Evolutionary conservation across 2,329 filamentous ascomycete genomes (phyloP), one percentile per base, ranked within the genome.

Genomic region (Hypoxylon sp.): DNA sequence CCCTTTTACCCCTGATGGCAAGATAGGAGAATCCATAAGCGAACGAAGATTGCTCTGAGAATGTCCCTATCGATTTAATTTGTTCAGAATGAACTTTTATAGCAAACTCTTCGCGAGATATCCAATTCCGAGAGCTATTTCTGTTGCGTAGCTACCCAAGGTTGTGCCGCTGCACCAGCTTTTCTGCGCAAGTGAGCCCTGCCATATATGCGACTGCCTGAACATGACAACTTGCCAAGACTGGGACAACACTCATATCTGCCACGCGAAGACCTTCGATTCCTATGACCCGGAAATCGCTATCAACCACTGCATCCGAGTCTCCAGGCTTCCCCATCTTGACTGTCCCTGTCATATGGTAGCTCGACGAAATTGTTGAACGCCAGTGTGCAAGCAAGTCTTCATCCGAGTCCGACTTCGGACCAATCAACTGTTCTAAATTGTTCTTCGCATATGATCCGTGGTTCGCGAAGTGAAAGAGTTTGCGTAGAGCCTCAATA

Each of bases 341-440:
- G 9, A 81, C 82, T 0, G 88, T 90, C 0, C 86, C 84, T 0
- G 81, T 85, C 83, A 84, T 88, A 74, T 86, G 87, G 84, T 82
- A 88, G 59, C 79, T 85, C 2, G 82, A 85, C 33, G 75, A 79
- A n/a, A 81, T 77, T 24, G 77, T 83, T 29, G 82, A 75, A 60
- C 75, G 78, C 81, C 81, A 87, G 71, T 81, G 78, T 1, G 66
- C 76, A 6, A 83, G 73, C 10, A 91, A 78, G 63, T 89, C 86
- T 58, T 87, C 86, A 22, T 89, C 87, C 0, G 81, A 83, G 0
- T 83, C 81, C 5, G 82, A 82, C 24, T 80, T 74, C 0, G 87
- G 86, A 0, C 77, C 83, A 0, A 79, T 75, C 14, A 87, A 67
- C 47, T 79, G 77, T 0, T 72, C 75, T 0, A 84, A 72, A 0